phyloP scores from a whole-genome alignment of 2,329 filamentous ascomycete species.

The Graphiopsis chlorocephala region DNA sequence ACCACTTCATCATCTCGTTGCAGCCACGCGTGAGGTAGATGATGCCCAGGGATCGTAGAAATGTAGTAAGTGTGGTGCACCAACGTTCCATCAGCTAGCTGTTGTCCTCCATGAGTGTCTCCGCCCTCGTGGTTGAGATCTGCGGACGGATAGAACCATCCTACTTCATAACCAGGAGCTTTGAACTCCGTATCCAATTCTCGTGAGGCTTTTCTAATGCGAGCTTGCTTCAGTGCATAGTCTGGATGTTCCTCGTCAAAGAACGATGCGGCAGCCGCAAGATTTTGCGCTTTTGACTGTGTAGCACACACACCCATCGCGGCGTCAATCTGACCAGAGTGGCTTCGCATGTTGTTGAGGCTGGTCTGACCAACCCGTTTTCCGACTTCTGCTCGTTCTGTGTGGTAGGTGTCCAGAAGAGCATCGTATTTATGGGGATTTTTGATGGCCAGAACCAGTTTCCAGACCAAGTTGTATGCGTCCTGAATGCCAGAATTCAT shows the following conservation, averaged over 20 bases:
- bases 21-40: constrained; percentile 35
- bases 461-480: constrained; percentile 20
- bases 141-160: constrained; percentile 34
- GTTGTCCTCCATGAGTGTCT: constrained; percentile 26
- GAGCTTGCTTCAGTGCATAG: constrained; percentile 22
- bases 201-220: constrained; percentile 28
- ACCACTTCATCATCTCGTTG: constrained; percentile 17
- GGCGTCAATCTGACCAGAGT: constrained; percentile 32
- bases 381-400: constrained; percentile 37
- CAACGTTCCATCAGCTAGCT: constrained; percentile 15
- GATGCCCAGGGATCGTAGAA: constrained; percentile 34
- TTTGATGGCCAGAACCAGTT: constrained; percentile 18
- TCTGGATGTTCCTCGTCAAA: constrained; percentile 27
- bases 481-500: constrained; percentile 37
- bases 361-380: constrained; percentile 28
- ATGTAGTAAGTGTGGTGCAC: constrained; percentile 14
- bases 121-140: constrained; percentile 23
- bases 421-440: constrained; percentile 19
- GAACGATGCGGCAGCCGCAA: constrained; percentile 24
- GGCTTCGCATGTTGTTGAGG: constrained; percentile 32
- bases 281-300: constrained; percentile 26
- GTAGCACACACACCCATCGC: constrained; percentile 32
- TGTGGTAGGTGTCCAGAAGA: constrained; percentile 35
- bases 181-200: constrained; percentile 36
- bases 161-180: constrained; percentile 34